A percentile compares a stretch with the other conserved stretches of the same genome.
These are phyloP conservation scores for Physaria fendleri DNA, from an alignment of 345 rosid species.

Conservation along the genomic window DNA sequence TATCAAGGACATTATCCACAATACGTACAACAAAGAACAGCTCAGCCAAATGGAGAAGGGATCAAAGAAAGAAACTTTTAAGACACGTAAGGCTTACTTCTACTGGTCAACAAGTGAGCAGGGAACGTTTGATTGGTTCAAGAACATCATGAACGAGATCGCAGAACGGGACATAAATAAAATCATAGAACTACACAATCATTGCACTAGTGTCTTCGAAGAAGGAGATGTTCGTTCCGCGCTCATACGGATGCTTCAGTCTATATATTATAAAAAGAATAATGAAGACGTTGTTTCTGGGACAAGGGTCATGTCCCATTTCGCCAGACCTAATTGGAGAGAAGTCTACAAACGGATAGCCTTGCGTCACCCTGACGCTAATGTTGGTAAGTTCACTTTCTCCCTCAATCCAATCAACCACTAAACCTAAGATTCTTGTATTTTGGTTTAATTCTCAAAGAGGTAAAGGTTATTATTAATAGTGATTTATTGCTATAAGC, in stretches of 20 bases:
- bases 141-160: constrained; percentile 40
- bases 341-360: constrained; percentile 53
- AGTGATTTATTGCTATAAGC: too few species aligned
- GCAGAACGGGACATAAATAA: constrained; percentile 35
- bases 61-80: constrained; percentile 32
- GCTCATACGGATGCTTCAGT: constrained; percentile 63
- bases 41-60: constrained; percentile 29
- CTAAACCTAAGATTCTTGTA: background rate
- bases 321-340: constrained; percentile 66
- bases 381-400: constrained; percentile 46
- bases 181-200: constrained; percentile 65
- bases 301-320: constrained; percentile 58
- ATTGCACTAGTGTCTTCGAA: constrained; percentile 71
- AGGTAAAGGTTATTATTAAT: too few species aligned
- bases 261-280: constrained; percentile 48
- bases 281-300: constrained; percentile 65
- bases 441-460: background rate
- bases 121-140: constrained; percentile 72
- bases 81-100: constrained; percentile 58
- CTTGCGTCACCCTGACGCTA: constrained; percentile 36
- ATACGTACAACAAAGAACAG: constrained; percentile 38
- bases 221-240: constrained; percentile 73
- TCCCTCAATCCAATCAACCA: background rate
- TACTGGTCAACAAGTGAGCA: constrained; percentile 80
- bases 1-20: constrained; percentile 59